phyloP scores from a whole-genome alignment of 1,284 basidiomycete species.

The Ceratobasidium theobromae region DNA sequence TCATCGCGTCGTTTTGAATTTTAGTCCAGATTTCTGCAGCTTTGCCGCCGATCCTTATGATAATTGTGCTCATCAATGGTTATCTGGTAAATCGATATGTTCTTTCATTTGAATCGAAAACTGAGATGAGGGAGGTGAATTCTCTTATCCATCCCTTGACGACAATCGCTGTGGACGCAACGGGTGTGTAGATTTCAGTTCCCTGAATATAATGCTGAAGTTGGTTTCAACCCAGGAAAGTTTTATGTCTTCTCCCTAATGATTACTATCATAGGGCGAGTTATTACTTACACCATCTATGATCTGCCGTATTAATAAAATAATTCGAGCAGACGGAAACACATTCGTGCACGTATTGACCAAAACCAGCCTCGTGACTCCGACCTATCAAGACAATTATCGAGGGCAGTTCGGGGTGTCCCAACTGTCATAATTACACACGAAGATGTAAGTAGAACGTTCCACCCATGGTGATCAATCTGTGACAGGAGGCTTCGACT shows the following conservation, averaged over 20 bases:
- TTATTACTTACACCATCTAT: not conserved
- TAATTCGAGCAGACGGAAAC: not conserved
- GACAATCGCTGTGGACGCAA: not conserved
- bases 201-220: not conserved
- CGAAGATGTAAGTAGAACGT: not conserved
- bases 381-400: no score
- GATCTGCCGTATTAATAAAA: not conserved
- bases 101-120: not conserved
- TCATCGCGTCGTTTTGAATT: not conserved
- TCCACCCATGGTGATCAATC: not conserved
- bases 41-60: constrained; percentile 1
- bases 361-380: no score
- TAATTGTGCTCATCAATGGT: not conserved
- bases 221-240: not conserved
- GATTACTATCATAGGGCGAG: constrained; percentile 20
- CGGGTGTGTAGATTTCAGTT: not conserved
- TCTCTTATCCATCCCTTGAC: not conserved
- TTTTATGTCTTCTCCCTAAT: constrained; percentile 19
- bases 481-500: not conserved
- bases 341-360: constrained; percentile 16
- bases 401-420: no score
- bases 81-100: not conserved
- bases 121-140: not conserved
- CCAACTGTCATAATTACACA: not conserved
- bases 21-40: constrained; percentile 11